Evolutionary conservation across 306 rosid genomes (phyloP).

Genomic region (Prinsepia uniflora): DNA sequence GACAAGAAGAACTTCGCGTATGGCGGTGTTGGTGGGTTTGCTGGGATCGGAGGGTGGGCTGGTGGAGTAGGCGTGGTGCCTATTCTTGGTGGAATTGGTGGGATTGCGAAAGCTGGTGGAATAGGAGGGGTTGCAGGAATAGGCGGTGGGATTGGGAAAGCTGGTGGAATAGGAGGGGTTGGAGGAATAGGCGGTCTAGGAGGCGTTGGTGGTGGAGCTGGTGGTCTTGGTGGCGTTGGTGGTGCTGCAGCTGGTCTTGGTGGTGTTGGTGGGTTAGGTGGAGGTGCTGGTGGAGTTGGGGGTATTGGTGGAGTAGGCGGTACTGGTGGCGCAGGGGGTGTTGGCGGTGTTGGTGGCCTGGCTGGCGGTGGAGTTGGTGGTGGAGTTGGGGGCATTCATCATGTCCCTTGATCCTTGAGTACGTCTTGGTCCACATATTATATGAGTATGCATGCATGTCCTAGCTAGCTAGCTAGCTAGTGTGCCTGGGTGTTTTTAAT

Average conservation of each 20-base stretch:
- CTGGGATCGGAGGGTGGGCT: constrained; percentile 38
- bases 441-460: not conserved
- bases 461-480: not conserved
- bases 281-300: not conserved
- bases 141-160: constrained; percentile 22
- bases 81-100: constrained; percentile 20
- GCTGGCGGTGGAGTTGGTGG: too few relatives aligned
- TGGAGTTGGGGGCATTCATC: not conserved
- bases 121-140: constrained; percentile 30
- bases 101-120: constrained; percentile 29
- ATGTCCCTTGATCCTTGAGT: not conserved
- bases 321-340: too few relatives aligned
- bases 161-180: constrained; percentile 22
- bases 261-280: constrained; percentile 23
- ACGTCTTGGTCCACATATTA: not conserved
- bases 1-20: constrained; percentile 52
- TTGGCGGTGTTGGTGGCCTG: too few relatives aligned
- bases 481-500: constrained; percentile 1
- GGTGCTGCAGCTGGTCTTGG: constrained; percentile 21
- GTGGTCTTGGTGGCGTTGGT: constrained; percentile 27
- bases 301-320: too few relatives aligned
- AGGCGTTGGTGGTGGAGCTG: constrained; percentile 25
- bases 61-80: constrained; percentile 24
- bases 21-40: constrained; percentile 63
- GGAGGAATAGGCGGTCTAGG: constrained; percentile 28